Percentiles rank a stretch among this genome's conserved stretches.
These are phyloP conservation scores for Candida sojae DNA, from an alignment of 1,139 yeast species.

Conservation along the genomic window DNA sequence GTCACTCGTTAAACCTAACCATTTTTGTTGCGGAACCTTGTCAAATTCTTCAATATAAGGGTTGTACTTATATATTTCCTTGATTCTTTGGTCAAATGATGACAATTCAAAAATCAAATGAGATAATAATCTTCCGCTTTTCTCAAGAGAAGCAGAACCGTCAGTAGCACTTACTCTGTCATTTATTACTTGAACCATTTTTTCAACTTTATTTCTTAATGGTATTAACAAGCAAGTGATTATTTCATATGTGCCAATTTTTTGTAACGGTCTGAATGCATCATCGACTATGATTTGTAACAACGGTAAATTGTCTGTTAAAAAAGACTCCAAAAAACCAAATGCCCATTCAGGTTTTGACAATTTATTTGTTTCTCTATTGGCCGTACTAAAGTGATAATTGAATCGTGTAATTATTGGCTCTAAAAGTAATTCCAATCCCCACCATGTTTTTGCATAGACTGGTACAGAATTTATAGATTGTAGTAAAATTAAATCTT, in stretches of 20 bases:
- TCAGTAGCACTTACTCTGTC: conserved; percentile 21
- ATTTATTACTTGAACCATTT: conserved; percentile 30
- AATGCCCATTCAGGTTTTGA: conserved; percentile 86
- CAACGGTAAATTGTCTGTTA: conserved; percentile 43
- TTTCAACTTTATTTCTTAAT: conserved; percentile 47
- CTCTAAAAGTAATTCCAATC: conserved; percentile 54
- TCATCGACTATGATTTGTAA: conserved; percentile 36
- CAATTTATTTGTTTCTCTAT: conserved; percentile 62
- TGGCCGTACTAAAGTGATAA: conserved; percentile 66
- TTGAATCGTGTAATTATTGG: conserved; percentile 65
- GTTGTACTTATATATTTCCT: conserved; percentile 55
- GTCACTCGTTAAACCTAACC: conserved; percentile 65
- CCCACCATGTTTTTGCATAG: conserved; percentile 57
- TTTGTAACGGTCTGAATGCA: conserved; percentile 27
- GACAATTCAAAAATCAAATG: conserved; percentile 64
- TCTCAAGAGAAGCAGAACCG: conserved; percentile 29
- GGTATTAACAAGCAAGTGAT: conserved; percentile 57
- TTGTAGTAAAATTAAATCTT: conserved; percentile 39
- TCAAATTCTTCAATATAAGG: conserved; percentile 40
- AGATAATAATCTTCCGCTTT: conserved; percentile 52
- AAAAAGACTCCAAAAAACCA: conserved; percentile 51
- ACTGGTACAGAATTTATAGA: conserved; percentile 29
- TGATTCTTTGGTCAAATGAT: conserved; percentile 57
- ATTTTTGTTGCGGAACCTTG: conserved; percentile 36
- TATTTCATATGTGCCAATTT: conserved; percentile 48